These are phyloP conservation scores for Cystofilobasidium macerans DNA, from an alignment of 768 basidiomycete species.

Conservation along the genomic window DNA sequence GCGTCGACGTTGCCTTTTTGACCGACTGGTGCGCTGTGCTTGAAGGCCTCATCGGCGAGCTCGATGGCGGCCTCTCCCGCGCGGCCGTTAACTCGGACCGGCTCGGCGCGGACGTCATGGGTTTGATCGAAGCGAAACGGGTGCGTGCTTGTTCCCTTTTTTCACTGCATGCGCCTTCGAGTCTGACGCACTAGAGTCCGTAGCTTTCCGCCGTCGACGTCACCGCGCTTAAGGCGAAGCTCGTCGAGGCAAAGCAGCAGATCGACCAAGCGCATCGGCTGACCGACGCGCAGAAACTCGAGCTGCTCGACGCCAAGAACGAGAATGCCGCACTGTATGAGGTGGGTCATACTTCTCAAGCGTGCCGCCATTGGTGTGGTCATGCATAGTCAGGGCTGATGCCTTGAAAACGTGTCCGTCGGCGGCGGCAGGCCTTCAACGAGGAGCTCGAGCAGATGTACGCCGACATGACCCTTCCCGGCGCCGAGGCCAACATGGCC, in stretches of 20 bases:
- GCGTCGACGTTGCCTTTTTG: constrained; percentile 23
- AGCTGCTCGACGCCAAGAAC: constrained; percentile 24
- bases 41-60: constrained; percentile 18
- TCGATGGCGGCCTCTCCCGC: constrained; percentile 10
- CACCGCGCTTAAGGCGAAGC: constrained; percentile 4
- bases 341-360: not conserved
- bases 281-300: constrained; percentile 11
- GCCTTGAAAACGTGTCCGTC: too few species aligned
- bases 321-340: constrained; percentile 25
- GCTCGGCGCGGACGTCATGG: constrained; percentile 2
- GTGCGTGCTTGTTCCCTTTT: not conserved
- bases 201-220: not conserved
- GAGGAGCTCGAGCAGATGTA: constrained; percentile 27
- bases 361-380: too few species aligned
- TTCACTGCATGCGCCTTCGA: too few species aligned
- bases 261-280: constrained; percentile 12
- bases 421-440: constrained; percentile 18
- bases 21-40: constrained; percentile 19
- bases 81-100: constrained; percentile 1
- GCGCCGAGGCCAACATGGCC: constrained; percentile 22
- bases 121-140: constrained; percentile 6
- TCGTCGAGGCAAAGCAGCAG: constrained; percentile 10
- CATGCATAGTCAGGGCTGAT: too few species aligned
- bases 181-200: not conserved
- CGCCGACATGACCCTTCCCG: constrained; percentile 25